Percentiles rank a stretch among this genome's conserved stretches.
phyloP scores from a whole-genome alignment of 345 rosid genomes.

The Psidium friedrichsthalianum region DNA sequence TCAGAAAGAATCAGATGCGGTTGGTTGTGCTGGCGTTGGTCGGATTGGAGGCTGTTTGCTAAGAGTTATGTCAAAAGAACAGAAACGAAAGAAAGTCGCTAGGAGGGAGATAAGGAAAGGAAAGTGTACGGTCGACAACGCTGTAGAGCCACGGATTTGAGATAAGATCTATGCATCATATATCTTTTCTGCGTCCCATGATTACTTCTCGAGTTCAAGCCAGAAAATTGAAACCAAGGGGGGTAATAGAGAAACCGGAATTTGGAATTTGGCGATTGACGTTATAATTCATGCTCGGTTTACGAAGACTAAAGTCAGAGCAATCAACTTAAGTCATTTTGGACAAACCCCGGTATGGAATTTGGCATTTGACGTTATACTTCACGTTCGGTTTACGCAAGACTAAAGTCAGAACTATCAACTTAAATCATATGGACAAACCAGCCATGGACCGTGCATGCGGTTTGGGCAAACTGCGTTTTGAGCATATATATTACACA shows the following conservation, averaged over 20 bases:
- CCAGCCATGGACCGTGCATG: neutral
- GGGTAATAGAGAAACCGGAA: no score
- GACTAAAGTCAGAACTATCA: neutral
- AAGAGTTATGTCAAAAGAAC: neutral
- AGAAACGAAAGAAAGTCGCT: neutral
- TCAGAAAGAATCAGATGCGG: neutral
- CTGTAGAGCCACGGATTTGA: neutral
- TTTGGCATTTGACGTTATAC: neutral
- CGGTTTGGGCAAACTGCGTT: neutral
- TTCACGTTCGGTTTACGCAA: no score
- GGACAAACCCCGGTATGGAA: neutral
- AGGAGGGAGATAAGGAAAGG: neutral
- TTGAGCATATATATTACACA: neutral
- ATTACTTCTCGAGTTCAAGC: neutral
- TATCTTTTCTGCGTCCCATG: neutral
- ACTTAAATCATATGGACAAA: neutral
- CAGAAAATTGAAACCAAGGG: neutral
- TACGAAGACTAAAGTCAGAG: no score
- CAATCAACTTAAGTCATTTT: no score
- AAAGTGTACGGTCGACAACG: neutral
- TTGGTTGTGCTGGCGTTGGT: neutral
- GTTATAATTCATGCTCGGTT: no score
- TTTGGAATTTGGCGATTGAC: no score
- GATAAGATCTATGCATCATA: neutral
- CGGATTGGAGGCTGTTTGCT: neutral